phyloP scores from a whole-genome alignment of 2,329 filamentous ascomycete species.

The Scopulariopsis brevicaulis region DNA sequence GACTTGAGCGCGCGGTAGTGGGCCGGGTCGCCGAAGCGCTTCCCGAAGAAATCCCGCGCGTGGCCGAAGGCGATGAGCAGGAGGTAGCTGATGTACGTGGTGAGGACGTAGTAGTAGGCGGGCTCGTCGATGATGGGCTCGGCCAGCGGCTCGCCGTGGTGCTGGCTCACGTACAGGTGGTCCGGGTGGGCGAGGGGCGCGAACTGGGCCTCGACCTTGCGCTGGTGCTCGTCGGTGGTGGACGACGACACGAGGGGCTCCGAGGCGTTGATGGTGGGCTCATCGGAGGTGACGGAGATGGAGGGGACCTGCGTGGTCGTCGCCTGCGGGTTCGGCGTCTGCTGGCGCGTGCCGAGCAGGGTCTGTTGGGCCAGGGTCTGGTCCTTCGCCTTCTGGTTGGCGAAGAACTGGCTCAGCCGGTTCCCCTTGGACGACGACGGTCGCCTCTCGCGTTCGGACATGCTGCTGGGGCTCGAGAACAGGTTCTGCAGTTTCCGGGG shows the following conservation, averaged over 20 bases:
- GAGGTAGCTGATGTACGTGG: slow-evolving; percentile 96
- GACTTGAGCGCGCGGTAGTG: slow-evolving; percentile 72
- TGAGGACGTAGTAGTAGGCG: slow-evolving; percentile 92
- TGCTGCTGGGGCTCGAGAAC: slow-evolving; percentile 39
- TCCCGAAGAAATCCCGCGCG: slow-evolving; percentile 94
- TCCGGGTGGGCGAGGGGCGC: slow-evolving; percentile 69
- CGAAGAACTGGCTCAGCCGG: slow-evolving; percentile 75
- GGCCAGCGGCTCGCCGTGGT: slow-evolving; percentile 68
- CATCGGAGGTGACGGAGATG: slow-evolving; percentile 3
- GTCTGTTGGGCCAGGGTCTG: slow-evolving; percentile 54
- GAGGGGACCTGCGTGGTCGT: neutral
- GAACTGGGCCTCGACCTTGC: slow-evolving; percentile 79
- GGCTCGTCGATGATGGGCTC: slow-evolving; percentile 89
- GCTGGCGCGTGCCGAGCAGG: slow-evolving; percentile 56
- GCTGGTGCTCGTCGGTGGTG: slow-evolving; percentile 69
- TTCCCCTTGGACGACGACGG: slow-evolving; percentile 58
- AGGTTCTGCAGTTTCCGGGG: slow-evolving; percentile 48
- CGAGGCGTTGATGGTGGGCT: slow-evolving; percentile 57
- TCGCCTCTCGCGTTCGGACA: slow-evolving; percentile 43
- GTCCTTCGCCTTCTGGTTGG: slow-evolving; percentile 63
- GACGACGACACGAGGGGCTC: slow-evolving; percentile 54
- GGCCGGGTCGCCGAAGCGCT: slow-evolving; percentile 78
- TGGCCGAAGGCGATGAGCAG: slow-evolving; percentile 93
- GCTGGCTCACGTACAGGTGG: slow-evolving; percentile 83
- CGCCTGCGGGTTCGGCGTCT: slow-evolving; percentile 19